Evolutionary conservation across 2,329 filamentous ascomycete genomes (phyloP).

Genomic region (Diaporthe vexans): DNA sequence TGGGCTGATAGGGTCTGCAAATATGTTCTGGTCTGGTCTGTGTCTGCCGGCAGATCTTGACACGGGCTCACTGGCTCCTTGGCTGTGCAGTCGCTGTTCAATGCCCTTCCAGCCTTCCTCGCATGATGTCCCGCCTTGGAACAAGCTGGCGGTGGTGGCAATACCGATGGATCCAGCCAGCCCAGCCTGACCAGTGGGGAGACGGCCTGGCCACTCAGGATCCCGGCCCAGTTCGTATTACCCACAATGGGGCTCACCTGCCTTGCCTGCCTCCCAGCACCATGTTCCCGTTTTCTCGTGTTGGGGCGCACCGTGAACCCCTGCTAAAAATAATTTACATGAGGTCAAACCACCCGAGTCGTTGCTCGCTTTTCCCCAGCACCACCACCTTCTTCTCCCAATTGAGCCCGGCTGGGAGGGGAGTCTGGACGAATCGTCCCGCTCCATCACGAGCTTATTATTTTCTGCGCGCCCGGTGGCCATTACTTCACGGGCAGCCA

Average conservation of each 20-base stretch:
- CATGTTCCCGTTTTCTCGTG: constrained; percentile 42
- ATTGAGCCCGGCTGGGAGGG: not conserved
- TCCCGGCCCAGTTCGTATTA: constrained; percentile 31
- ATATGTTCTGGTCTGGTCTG: not conserved
- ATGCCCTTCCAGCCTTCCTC: not conserved
- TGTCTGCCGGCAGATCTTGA: constrained; percentile 5
- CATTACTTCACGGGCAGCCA: not conserved
- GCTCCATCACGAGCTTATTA: constrained; percentile 25
- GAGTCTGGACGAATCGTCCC: constrained; percentile 23
- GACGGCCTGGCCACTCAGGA: constrained; percentile 23
- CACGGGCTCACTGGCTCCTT: constrained; percentile 3
- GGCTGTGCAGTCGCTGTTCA: constrained; percentile 2
- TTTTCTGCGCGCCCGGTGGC: not conserved
- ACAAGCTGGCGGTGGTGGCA: constrained; percentile 6
- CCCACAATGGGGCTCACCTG: constrained; percentile 29
- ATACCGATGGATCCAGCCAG: constrained; percentile 14
- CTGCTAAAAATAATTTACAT: constrained; percentile 42
- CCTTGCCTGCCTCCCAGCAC: constrained; percentile 13
- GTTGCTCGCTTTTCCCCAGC: not conserved
- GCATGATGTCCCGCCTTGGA: constrained; percentile 28
- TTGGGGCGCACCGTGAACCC: constrained; percentile 35
- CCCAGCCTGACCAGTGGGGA: constrained; percentile 6
- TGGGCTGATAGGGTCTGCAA: not conserved
- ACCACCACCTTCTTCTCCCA: not conserved
- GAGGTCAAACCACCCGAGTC: constrained; percentile 36